Evolutionary conservation across 2,329 filamentous ascomycete species (phyloP).

Genomic region (Aureobasidium sp.): DNA sequence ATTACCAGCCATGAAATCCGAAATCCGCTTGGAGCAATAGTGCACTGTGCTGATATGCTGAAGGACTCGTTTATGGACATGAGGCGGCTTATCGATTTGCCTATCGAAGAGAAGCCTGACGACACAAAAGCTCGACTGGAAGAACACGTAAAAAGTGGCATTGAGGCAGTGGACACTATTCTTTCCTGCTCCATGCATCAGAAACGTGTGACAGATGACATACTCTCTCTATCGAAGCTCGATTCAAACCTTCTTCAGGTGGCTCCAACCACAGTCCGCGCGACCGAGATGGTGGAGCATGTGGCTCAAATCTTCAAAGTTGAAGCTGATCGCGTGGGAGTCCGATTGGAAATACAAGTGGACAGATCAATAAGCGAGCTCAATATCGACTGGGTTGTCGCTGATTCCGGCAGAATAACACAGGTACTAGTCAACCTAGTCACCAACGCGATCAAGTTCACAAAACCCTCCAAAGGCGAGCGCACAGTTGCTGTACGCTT

Average conservation of each 20-base stretch:
- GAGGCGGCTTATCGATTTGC: background rate
- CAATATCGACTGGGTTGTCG: conserved; percentile 23
- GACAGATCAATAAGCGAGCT: conserved; percentile 28
- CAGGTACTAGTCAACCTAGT: conserved; percentile 34
- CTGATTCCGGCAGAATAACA: conserved; percentile 25
- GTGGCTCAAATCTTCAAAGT: conserved; percentile 29
- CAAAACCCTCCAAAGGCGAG: background rate
- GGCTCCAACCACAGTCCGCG: conserved; percentile 33
- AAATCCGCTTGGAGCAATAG: conserved; percentile 18
- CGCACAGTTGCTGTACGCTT: conserved; percentile 31
- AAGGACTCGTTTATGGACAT: conserved; percentile 13
- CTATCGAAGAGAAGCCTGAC: conserved; percentile 4
- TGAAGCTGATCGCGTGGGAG: conserved; percentile 30
- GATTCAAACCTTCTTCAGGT: conserved; percentile 31
- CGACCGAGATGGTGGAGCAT: conserved; percentile 28
- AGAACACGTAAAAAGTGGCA: background rate
- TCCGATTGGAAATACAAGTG: conserved; percentile 41
- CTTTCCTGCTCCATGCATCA: conserved; percentile 40
- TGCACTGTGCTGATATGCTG: conserved; percentile 17
- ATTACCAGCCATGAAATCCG: conserved; percentile 27
- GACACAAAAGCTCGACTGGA: background rate
- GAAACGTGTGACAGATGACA: conserved; percentile 40
- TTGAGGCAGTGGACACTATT: conserved; percentile 34
- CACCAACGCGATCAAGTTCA: conserved; percentile 26
- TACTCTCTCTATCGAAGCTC: conserved; percentile 37